Base-by-base conservation (phyloP, 371 early-diverging fungal species). In the Syncephalastrum monosporum region DNA sequence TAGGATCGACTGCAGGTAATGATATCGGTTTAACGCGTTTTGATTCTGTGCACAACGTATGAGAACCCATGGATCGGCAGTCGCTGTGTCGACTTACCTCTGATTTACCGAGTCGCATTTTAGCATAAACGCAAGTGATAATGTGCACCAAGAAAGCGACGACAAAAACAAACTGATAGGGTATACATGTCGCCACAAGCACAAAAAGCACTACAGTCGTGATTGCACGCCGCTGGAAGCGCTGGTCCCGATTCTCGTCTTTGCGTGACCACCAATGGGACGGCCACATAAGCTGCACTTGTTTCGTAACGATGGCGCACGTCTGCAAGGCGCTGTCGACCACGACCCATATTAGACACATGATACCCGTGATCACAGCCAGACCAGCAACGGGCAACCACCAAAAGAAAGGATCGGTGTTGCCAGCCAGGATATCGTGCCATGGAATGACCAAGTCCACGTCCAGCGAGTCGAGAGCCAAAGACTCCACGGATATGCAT, bases 91-190 rank as follows among this genome's bases (percentile, higher is more conserved):
- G 15, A 13, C 8, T 47, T 10, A 7, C 45, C 19, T n/a, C n/a
- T 45, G 10, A 51, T 76, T 72, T 76, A 79, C 83, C 10, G 65
- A 52, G 43, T 59, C 53, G 57, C 71, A 71, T 24, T 72, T 74
- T 16, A 64, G 53, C 17, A 76, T 51, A 53, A 5, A 86, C 72
- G 49, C 85, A 83, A 5, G 84, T 83, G 23, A 88, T 74, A 42
- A 84, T 78, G 53, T 91, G 92, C 8, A 89, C 88, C 24, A 90
- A 60, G 57, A 89, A 88, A 3, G 90, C 87, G 19, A 88, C 85
- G 3, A 90, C 73, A 72, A 89, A 92, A 0, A 88, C 89, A 77
- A 91, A 89, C 63, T 92, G 92, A 68, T 90, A 92, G 1, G 92
- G 91, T 19, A 90, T 85, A 68, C 84, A 81, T 0, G 89, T 85